A percentile compares a stretch with the other conserved stretches of the same genome.
These are phyloP conservation scores for Solanum tarapatanum DNA, from an alignment of 257 asterid species.

Conservation along the genomic window DNA sequence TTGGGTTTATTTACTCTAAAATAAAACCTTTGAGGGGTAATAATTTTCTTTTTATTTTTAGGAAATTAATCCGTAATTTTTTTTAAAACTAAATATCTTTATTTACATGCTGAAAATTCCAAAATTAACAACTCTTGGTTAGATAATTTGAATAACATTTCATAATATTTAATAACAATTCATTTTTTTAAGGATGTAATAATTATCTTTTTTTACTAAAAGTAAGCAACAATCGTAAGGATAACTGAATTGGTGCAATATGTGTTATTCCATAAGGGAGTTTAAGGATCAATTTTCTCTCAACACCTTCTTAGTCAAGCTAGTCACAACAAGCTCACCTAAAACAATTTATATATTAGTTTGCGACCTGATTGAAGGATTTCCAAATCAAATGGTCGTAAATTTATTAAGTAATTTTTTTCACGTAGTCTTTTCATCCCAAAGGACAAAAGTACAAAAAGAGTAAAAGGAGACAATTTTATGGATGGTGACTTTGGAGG, in stretches of 20 bases:
- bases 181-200: neutral
- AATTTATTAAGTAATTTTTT: too few species aligned
- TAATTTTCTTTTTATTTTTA: neutral
- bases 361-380: neutral
- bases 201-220: neutral
- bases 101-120: neutral
- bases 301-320: neutral
- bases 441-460: neutral
- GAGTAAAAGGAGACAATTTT: neutral
- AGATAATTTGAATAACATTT: neutral
- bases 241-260: neutral
- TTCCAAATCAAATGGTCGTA: neutral
- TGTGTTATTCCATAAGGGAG: neutral
- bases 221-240: neutral
- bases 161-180: neutral
- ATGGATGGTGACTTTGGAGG: neutral
- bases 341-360: too few species aligned
- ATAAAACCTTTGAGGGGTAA: neutral
- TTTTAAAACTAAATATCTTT: neutral
- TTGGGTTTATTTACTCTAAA: too few species aligned
- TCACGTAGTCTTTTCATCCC: neutral
- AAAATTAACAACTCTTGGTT: neutral
- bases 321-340: neutral
- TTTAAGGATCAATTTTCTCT: neutral
- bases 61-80: neutral